Evolutionary conservation across 2,329 filamentous ascomycete species (phyloP).

Genomic region (Aspergillus piperis): DNA sequence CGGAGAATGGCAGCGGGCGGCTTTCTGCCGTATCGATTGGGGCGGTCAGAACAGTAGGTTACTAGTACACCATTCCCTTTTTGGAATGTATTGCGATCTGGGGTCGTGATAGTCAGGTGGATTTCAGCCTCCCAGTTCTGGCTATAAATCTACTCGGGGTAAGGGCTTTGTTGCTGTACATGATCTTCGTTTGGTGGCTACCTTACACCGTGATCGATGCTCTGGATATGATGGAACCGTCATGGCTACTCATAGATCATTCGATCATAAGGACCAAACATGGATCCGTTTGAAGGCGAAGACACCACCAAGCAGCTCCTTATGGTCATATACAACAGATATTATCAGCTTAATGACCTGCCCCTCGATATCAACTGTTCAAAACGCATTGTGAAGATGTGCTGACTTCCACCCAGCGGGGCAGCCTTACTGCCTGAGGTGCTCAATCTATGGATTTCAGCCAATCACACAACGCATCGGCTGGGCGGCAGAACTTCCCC

Average conservation of each 20-base stretch:
- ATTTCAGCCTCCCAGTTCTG: not conserved
- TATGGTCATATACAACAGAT: no score
- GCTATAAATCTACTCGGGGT: not conserved
- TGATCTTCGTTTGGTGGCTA: no score
- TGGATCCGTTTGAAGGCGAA: no score
- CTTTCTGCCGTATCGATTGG: not conserved
- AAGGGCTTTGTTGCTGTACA: no score
- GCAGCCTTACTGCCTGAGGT: not conserved
- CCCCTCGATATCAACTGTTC: no score
- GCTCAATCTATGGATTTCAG: not conserved
- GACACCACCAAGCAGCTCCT: no score
- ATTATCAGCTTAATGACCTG: no score
- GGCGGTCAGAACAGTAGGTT: not conserved
- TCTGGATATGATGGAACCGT: no score
- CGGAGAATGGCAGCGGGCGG: constrained; percentile 3
- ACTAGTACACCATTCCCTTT: not conserved
- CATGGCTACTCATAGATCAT: no score
- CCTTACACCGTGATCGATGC: no score
- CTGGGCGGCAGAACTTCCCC: not conserved
- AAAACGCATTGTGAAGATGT: not conserved
- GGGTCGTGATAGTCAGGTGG: not conserved
- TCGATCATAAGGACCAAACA: no score
- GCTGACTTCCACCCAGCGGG: not conserved
- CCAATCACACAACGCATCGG: not conserved
- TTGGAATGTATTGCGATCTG: not conserved